Evolutionary conservation across 768 basidiomycete genomes (phyloP).

Genomic region (Thelephora ganbajun): DNA sequence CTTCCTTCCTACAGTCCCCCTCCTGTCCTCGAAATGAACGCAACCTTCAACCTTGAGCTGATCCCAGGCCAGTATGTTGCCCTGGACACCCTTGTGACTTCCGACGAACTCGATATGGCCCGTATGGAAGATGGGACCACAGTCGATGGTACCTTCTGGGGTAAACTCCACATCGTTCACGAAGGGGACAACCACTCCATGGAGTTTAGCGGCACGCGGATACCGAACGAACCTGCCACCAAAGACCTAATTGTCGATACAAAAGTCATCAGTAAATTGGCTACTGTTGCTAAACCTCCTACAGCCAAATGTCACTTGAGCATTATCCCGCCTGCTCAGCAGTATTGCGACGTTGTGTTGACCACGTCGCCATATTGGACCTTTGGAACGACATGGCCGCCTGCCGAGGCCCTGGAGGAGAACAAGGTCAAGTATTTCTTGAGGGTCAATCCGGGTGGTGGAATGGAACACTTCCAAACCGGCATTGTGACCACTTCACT

Average conservation of each 20-base stretch:
- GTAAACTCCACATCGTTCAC: slow-evolving; percentile 75
- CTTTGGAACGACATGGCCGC: slow-evolving; percentile 65
- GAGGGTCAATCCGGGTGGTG: slow-evolving; percentile 74
- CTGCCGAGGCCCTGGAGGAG: slow-evolving; percentile 41
- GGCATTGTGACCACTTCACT: slow-evolving; percentile 67
- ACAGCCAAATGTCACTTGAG: slow-evolving; percentile 67
- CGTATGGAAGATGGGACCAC: slow-evolving; percentile 81
- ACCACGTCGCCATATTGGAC: slow-evolving; percentile 64
- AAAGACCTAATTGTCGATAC: slow-evolving; percentile 66
- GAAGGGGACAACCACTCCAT: slow-evolving; percentile 62
- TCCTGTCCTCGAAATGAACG: slow-evolving; percentile 79
- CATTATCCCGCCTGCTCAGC: slow-evolving; percentile 55
- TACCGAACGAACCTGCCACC: slow-evolving; percentile 47
- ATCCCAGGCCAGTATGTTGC: slow-evolving; percentile 67
- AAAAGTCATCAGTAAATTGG: slow-evolving; percentile 63
- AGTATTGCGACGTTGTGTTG: slow-evolving; percentile 72
- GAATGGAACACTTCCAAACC: slow-evolving; percentile 75
- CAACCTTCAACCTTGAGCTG: slow-evolving; percentile 72
- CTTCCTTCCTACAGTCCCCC: slow-evolving; percentile 28
- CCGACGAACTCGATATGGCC: slow-evolving; percentile 79
- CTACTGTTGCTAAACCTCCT: slow-evolving; percentile 58
- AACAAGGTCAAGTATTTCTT: slow-evolving; percentile 72
- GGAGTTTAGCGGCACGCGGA: slow-evolving; percentile 72
- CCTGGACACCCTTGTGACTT: slow-evolving; percentile 65
- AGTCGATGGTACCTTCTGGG: slow-evolving; percentile 81